These are phyloP conservation scores for Naganishia kalamii DNA, from an alignment of 768 basidiomycete species.

Conservation along the genomic window DNA sequence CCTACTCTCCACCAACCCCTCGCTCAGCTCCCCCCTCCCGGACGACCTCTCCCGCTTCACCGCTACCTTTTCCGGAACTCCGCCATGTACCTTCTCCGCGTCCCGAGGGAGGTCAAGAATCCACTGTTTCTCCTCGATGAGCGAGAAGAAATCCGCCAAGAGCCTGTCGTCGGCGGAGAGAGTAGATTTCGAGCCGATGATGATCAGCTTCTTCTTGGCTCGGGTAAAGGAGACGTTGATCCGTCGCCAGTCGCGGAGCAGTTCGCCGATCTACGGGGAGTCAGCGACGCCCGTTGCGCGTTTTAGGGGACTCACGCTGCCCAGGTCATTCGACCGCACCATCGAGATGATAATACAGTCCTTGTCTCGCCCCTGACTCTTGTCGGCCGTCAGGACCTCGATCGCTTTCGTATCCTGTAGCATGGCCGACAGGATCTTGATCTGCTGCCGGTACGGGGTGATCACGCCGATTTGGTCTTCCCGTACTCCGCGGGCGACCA, in stretches of 20 bases:
- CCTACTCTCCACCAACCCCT: neutral
- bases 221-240: slow-evolving; percentile 97
- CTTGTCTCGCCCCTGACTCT: slow-evolving; percentile 90
- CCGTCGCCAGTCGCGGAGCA: slow-evolving; percentile 89
- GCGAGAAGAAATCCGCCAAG: slow-evolving; percentile 64
- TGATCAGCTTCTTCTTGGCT: slow-evolving; percentile 79
- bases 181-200: slow-evolving; percentile 80
- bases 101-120: slow-evolving; percentile 42
- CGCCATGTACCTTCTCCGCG: neutral
- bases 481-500: slow-evolving; percentile 60
- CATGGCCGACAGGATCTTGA: slow-evolving; percentile 72
- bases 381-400: slow-evolving; percentile 89
- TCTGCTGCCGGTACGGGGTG: slow-evolving; percentile 88
- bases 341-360: slow-evolving; percentile 89
- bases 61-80: neutral
- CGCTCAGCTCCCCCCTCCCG: neutral
- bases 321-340: slow-evolving; percentile 75
- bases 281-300: neutral
- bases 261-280: slow-evolving; percentile 67
- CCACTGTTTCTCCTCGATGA: slow-evolving; percentile 72
- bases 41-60: neutral
- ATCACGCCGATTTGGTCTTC: slow-evolving; percentile 76
- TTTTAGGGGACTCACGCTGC: slow-evolving; percentile 55
- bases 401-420: slow-evolving; percentile 52
- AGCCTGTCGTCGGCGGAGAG: slow-evolving; percentile 51